These are phyloP conservation scores for Hymenotorrendiella dingleyae DNA, from an alignment of 2,329 filamentous ascomycete genomes.

Conservation along the genomic window DNA sequence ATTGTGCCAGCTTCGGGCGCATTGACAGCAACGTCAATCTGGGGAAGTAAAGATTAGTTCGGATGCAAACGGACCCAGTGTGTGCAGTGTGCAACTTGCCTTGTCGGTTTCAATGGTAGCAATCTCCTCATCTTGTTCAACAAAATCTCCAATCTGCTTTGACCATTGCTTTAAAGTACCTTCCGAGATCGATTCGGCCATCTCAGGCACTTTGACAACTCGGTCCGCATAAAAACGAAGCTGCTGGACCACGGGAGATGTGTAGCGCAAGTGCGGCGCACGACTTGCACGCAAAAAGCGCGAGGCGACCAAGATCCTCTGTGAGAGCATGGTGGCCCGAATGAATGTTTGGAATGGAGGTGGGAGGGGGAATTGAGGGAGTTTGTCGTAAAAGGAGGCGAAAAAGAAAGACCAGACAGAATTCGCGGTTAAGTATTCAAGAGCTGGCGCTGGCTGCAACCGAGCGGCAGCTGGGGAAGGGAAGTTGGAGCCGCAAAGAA, in stretches of 20 bases:
- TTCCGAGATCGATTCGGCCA: conserved; percentile 98
- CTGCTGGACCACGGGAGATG: conserved; percentile 44
- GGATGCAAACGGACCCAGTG: background rate
- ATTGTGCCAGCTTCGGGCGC: conserved; percentile 85
- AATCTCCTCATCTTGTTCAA: conserved; percentile 95
- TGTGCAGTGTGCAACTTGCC: conserved; percentile 41
- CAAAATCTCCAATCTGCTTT: conserved; percentile 87
- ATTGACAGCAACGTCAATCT: conserved; percentile 97
- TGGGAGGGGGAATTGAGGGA: background rate
- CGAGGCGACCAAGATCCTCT: conserved; percentile 28
- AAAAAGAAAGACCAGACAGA: background rate
- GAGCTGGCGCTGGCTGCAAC: too few species aligned
- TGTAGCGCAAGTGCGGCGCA: conserved; percentile 32
- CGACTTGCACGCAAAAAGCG: conserved; percentile 28
- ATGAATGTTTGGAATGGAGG: background rate
- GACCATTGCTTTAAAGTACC: conserved; percentile 94
- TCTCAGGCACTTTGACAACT: conserved; percentile 88
- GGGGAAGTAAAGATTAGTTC: conserved; percentile 11
- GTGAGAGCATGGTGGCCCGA: conserved; percentile 28
- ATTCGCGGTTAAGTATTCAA: background rate
- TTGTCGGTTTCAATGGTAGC: conserved; percentile 99
- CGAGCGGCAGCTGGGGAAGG: too few species aligned
- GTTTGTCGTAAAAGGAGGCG: conserved; percentile 2
- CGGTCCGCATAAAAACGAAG: conserved; percentile 68
- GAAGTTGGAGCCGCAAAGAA: too few species aligned